These are phyloP conservation scores for Trichosanthes cucumerina DNA, from an alignment of 306 rosid genomes.

Conservation along the genomic window DNA sequence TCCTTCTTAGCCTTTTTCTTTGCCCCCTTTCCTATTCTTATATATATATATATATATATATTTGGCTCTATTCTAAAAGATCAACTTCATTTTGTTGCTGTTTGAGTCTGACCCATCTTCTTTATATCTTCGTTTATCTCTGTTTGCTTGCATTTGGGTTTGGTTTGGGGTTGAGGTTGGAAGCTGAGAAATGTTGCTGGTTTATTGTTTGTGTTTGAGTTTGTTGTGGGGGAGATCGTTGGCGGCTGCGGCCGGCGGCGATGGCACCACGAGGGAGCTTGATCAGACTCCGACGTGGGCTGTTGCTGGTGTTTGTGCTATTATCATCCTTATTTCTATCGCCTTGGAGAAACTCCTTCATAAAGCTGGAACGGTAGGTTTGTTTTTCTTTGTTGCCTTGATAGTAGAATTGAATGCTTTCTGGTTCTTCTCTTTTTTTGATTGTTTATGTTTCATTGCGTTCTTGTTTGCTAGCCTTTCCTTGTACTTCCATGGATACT, in stretches of 20 bases:
- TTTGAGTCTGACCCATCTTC: background rate
- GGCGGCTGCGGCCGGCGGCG: slow-evolving; percentile 34
- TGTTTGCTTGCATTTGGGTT: background rate
- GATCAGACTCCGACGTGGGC: slow-evolving; percentile 94
- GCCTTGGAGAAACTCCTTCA: slow-evolving; percentile 63
- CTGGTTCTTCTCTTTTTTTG: background rate
- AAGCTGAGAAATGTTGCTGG: slow-evolving; percentile 2
- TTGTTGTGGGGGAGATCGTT: slow-evolving; percentile 16
- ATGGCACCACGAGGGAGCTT: slow-evolving; percentile 35
- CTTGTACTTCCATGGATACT: background rate
- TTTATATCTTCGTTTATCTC: background rate
- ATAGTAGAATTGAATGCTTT: background rate
- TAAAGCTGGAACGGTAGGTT: slow-evolving; percentile 56
- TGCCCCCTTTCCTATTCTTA: background rate
- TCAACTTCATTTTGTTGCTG: background rate
- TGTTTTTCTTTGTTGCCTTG: background rate
- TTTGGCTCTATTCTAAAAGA: background rate
- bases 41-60: background rate
- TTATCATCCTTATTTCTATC: slow-evolving; percentile 61
- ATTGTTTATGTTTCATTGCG: background rate
- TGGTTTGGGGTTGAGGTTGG: background rate
- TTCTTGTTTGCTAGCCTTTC: background rate
- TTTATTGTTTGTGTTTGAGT: slow-evolving; percentile 5
- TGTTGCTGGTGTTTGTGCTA: slow-evolving; percentile 69
- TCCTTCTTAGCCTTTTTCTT: background rate